Base-by-base conservation (phyloP, 2,329 filamentous ascomycete genomes). In the Tolypocladium album region DNA sequence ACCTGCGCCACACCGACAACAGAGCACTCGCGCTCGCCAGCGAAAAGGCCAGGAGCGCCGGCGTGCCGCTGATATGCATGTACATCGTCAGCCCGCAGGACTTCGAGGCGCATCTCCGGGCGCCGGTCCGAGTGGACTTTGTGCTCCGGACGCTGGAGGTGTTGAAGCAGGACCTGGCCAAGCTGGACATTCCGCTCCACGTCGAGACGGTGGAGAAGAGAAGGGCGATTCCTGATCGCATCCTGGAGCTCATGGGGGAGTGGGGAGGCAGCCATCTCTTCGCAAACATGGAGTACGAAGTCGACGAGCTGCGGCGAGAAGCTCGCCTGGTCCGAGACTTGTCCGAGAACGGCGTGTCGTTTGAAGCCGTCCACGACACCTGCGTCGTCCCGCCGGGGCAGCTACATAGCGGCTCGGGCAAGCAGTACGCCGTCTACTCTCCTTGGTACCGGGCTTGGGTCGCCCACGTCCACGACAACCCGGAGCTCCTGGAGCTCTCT, bases 231-330 rank as follows among this genome's bases (percentile, higher is more conserved):
- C 82, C 86, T 0, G 71, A 71, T 1, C 78, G 85, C 4, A 77
- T 96, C 12, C 66, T 88, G 2, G 81, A 86, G 58, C 75, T 92
- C 47, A 83, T 88, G 70, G 76, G 83, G 38, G 76, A 84, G 62
- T 96, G 90, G 91, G 83, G 83, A 0, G 88, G 84, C 0, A 87
- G 80, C 56, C 88, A 94, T 67, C 64, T 96, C 2, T 95, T 86
- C 67, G 86, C 88, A 56, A 96, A 96, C 69, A 84, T 92, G 60
- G 92, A 96, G 70, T 96, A 96, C 67, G 92, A 96, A 71, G 90
- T 95, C 0, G 92, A 97, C 69, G 92, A 96, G 74, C 74, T 96
- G 61, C 79, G 92, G 52, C 80, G 92, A 7, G 92, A 97, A 67
- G 84, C 86, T 1, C 78, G 77, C 36, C 74, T 96, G 67, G 80